A percentile compares a stretch with the other conserved stretches of the same genome.
phyloP scores from a whole-genome alignment of 768 basidiomycete genomes.

The Lactarius quietus region DNA sequence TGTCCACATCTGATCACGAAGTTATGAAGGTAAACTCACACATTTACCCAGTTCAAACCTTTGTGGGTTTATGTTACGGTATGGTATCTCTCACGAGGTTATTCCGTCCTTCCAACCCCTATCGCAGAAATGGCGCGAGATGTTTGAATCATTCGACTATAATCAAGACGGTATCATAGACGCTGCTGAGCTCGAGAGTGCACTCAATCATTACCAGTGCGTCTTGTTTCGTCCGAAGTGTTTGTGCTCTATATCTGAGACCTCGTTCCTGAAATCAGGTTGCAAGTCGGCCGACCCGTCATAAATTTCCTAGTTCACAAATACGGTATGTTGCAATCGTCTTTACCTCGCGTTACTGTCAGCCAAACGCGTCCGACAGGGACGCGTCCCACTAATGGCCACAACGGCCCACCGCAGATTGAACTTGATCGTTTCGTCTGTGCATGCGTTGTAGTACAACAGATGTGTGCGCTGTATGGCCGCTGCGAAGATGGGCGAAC shows the following conservation, averaged over 20 bases:
- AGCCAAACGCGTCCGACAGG: neutral
- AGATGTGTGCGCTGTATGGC: constrained; percentile 6
- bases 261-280: neutral
- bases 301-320: neutral
- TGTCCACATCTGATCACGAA: neutral
- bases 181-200: neutral
- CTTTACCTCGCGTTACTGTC: neutral
- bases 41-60: constrained; percentile 3
- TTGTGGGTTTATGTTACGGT: constrained; percentile 8
- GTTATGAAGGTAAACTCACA: neutral
- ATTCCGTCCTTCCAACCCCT: neutral
- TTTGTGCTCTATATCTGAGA: neutral
- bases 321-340: constrained; percentile 4
- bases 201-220: neutral
- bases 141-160: constrained; percentile 8
- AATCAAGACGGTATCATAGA: constrained; percentile 8
- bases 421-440: constrained; percentile 14
- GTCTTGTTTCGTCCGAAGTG: neutral
- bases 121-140: constrained; percentile 10
- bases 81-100: neutral
- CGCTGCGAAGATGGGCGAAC: neutral
- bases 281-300: neutral
- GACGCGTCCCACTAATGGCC: neutral
- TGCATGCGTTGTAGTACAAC: constrained; percentile 10
- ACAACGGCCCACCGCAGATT: neutral